phyloP scores from a whole-genome alignment of 2,329 filamentous ascomycete genomes.

The Alternaria triticimaculans region DNA sequence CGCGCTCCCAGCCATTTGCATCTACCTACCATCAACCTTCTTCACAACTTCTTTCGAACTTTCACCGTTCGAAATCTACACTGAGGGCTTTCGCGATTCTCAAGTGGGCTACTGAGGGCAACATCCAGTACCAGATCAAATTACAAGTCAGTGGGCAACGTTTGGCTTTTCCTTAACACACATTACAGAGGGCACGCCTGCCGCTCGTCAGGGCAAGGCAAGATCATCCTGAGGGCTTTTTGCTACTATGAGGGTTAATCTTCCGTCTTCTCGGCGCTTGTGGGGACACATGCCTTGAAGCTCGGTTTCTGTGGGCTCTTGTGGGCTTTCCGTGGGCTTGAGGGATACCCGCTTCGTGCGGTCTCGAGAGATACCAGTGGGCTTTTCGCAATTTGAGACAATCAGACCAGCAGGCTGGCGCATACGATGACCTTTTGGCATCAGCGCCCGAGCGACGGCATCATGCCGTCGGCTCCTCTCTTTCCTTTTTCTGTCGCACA shows the following conservation, averaged over 20 bases:
- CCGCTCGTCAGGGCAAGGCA: slow-evolving; percentile 46
- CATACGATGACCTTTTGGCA: slow-evolving; percentile 21
- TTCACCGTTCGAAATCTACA: slow-evolving; percentile 26
- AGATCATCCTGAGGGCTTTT: slow-evolving; percentile 50
- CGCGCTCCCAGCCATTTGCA: slow-evolving; percentile 14
- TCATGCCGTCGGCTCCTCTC: slow-evolving; percentile 29
- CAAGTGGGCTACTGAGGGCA: slow-evolving; percentile 46
- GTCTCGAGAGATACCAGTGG: slow-evolving; percentile 52
- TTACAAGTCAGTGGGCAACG: slow-evolving; percentile 51
- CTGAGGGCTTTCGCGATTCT: slow-evolving; percentile 43
- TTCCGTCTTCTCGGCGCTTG: slow-evolving; percentile 57
- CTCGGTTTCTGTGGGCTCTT: slow-evolving; percentile 54
- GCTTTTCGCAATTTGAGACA: slow-evolving; percentile 53
- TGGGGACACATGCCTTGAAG: slow-evolving; percentile 61
- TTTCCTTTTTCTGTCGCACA: slow-evolving; percentile 14
- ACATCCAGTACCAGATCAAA: slow-evolving; percentile 41
- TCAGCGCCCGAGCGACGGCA: slow-evolving; percentile 34
- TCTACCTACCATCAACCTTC: slow-evolving; percentile 25
- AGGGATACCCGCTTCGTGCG: slow-evolving; percentile 48
- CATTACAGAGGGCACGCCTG: slow-evolving; percentile 43
- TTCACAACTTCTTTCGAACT: slow-evolving; percentile 29
- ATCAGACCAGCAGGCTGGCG: slow-evolving; percentile 46
- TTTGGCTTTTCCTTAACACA: slow-evolving; percentile 50
- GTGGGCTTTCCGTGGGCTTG: slow-evolving; percentile 55
- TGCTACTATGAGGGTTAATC: slow-evolving; percentile 50